Percentiles rank a stretch among this genome's conserved stretches.
Evolutionary conservation across 768 basidiomycete species (phyloP).

Genomic region (Mycena sanguinolenta): DNA sequence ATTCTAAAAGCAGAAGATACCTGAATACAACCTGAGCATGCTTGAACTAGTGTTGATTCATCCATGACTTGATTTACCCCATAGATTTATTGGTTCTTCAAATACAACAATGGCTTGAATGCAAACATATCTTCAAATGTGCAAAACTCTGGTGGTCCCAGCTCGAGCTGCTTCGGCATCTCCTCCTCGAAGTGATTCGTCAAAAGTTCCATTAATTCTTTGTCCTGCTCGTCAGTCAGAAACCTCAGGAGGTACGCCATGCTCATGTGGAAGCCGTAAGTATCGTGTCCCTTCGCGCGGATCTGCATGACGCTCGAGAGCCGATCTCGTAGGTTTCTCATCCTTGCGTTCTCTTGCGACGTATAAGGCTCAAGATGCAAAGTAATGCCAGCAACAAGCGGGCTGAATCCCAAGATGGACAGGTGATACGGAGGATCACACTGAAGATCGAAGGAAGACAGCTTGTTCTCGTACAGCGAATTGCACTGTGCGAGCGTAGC

Average conservation of each 20-base stretch:
- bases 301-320: not conserved
- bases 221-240: not conserved
- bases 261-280: not conserved
- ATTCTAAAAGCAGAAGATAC: not conserved
- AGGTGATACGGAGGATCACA: constrained; percentile 2
- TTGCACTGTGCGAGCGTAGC: not conserved
- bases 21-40: too few species aligned
- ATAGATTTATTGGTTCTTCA: not conserved
- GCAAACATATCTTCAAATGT: constrained; percentile 6
- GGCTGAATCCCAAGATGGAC: not conserved
- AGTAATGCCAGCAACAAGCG: not conserved
- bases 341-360: not conserved
- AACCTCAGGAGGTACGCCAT: not conserved
- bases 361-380: constrained; percentile 3
- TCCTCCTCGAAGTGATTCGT: constrained; percentile 1
- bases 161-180: constrained; percentile 4
- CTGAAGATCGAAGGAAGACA: constrained; percentile 4
- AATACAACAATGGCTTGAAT: not conserved
- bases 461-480: not conserved
- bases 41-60: too few species aligned
- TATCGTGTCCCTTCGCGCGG: not conserved
- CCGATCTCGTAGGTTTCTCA: not conserved
- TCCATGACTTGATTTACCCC: too few species aligned
- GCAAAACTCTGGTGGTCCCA: constrained; percentile 5
- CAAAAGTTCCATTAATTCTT: not conserved